These are phyloP conservation scores for Boletellus ananiceps DNA, from an alignment of 768 basidiomycete genomes.

Conservation along the genomic window DNA sequence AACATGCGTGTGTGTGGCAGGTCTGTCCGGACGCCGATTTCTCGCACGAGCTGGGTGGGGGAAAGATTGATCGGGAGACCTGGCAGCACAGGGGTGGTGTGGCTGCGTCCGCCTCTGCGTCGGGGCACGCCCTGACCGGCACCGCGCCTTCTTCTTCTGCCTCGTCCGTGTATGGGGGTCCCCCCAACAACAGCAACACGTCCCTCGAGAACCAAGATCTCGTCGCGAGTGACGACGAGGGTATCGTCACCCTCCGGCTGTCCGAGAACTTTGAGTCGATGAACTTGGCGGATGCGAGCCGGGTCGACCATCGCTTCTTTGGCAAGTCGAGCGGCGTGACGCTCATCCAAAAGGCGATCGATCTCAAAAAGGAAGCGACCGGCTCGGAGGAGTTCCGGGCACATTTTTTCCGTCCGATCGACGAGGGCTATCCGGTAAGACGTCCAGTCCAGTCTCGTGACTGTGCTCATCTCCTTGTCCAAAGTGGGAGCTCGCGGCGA, in stretches of 20 bases:
- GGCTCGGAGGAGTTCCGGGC: conserved; percentile 30
- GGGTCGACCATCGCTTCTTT: conserved; percentile 26
- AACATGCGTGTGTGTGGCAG: conserved; percentile 16
- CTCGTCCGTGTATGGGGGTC: too few species aligned
- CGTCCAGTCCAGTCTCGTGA: not conserved
- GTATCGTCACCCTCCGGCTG: conserved; percentile 19
- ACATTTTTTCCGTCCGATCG: not conserved
- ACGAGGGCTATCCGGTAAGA: conserved; percentile 23
- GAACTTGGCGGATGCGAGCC: conserved; percentile 5
- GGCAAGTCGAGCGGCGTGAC: conserved; percentile 41
- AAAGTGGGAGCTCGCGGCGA: conserved; percentile 28
- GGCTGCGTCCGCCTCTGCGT: conserved; percentile 5
- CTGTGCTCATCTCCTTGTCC: not conserved
- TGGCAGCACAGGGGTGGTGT: conserved; percentile 27
- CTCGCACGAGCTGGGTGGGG: conserved; percentile 50
- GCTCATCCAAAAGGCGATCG: conserved; percentile 46
- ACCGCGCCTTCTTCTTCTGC: too few species aligned
- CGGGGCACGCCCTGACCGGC: too few species aligned
- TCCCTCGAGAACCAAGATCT: conserved; percentile 10
- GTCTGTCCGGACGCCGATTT: conserved; percentile 63
- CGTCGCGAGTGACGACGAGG: conserved; percentile 28
- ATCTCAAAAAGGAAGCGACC: conserved; percentile 54
- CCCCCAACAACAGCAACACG: too few species aligned
- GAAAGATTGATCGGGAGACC: conserved; percentile 35
- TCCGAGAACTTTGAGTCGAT: conserved; percentile 24